phyloP scores from a whole-genome alignment of 2,329 filamentous ascomycete genomes.

The Esteya vermicola region DNA sequence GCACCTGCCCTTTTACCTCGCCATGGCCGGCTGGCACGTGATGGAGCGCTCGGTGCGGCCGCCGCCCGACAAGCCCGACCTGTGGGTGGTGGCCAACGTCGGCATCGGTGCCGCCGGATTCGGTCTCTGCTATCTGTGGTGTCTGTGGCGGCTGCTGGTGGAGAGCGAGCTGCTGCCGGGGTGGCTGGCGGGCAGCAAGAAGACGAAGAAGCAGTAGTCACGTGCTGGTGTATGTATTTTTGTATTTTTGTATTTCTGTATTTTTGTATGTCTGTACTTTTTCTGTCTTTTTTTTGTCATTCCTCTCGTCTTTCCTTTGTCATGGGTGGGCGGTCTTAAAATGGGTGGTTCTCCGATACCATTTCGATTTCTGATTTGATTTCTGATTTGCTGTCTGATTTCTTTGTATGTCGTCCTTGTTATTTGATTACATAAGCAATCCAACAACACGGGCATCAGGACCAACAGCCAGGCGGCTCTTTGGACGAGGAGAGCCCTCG shows the following conservation, averaged over 20 bases:
- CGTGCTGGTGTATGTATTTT: no score
- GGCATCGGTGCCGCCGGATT: conserved; percentile 78
- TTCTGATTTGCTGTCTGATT: no score
- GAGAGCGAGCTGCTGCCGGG: conserved; percentile 40
- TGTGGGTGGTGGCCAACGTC: conserved; percentile 90
- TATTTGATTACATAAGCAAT: no score
- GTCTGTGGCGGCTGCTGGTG: conserved; percentile 51
- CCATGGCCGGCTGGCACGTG: conserved; percentile 72
- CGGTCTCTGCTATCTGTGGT: conserved; percentile 82
- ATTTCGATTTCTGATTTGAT: no score
- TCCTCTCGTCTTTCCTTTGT: no score
- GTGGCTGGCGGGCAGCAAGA: conserved; percentile 10
- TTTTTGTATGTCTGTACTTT: background rate
- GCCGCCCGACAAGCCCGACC: conserved; percentile 67
- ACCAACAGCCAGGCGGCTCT: no score
- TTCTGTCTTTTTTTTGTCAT: background rate
- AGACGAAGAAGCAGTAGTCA: conserved; percentile 9
- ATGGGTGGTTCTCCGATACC: no score
- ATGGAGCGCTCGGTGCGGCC: conserved; percentile 54
- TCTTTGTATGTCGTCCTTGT: no score
- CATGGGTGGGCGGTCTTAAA: no score
- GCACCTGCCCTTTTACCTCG: conserved; percentile 61
- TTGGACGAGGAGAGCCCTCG: no score
- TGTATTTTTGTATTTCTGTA: background rate
- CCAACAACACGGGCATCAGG: no score